Base-by-base conservation (phyloP, 2,329 filamentous ascomycete species). In the Apiospora sp. region DNA sequence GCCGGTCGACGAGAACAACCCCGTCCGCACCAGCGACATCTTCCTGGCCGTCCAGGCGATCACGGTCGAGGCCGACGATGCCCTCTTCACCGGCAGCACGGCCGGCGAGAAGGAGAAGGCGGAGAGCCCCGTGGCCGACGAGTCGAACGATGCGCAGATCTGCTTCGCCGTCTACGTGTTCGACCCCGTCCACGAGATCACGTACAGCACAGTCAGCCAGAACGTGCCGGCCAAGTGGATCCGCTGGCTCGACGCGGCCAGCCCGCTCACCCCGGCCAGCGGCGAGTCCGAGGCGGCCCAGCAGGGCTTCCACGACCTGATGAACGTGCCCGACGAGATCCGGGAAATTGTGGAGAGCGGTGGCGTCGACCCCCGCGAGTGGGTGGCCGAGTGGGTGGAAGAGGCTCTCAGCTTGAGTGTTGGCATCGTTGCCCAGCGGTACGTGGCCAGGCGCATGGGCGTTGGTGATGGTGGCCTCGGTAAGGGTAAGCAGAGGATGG, bases 301-400 rank as follows among this genome's bases (percentile, higher is more conserved):
- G 3, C 81, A 83, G 3, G 79, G 83, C 51, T 81, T 81, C 13
- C 80, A 85, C n/a, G 79, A 78, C 27, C 75, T 79, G 19, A 77
- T 79, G 13, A 78, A 78, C n/a, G 83, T 95, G 46, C 96, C 96
- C 0, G 92, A 94, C 41, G 94, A 95, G 79, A 98, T 99, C 78
- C 88, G 90, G 30, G 93, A 96, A 76, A 97, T 98, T 75, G 90
- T 99, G 54, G 90, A 91, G 78, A 84, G 84, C 64, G 91, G 90
- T 12, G 90, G 89, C 67, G 94, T 98, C 2, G 96, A 99, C 80
- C 96, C 96, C 0, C 89, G 96, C 72, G 96, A 99, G 82, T 99
- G 96, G 96, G 94, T 98, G 49, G 93, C 95, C 3, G 96, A 98
- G 83, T 99, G 96, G 96, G 89, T 99, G 67, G 96, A 98, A 84